Conservation (phyloP, 2,329 filamentous ascomycete species). For the Helicocarpus griseus region DNA sequence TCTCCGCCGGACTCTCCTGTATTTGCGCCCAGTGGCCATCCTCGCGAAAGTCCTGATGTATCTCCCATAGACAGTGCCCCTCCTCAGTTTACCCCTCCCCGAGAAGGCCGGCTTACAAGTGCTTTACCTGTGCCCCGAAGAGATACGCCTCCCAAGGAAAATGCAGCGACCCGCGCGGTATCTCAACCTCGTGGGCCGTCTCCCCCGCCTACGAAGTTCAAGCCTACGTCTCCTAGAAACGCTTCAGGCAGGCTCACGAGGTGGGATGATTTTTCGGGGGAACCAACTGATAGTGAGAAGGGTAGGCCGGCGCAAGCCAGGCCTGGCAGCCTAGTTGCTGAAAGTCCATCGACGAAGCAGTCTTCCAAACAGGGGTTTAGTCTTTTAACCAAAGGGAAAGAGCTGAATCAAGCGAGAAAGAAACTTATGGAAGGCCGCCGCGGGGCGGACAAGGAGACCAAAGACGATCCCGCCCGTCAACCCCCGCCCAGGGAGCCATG, state of each 20-base stretch:
- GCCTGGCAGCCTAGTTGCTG: conserved; percentile 34
- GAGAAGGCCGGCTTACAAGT: conserved; percentile 18
- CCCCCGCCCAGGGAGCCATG: conserved; percentile 47
- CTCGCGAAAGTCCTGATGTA: conserved; percentile 23
- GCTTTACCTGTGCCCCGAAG: conserved; percentile 21
- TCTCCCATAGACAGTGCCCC: conserved; percentile 31
- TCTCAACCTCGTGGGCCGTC: conserved; percentile 3
- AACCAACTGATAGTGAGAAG: conserved; percentile 49
- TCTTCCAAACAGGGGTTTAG: conserved; percentile 20
- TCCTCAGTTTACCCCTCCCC: conserved; percentile 10
- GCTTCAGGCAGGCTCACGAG: conserved; percentile 14
- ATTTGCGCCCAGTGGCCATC: conserved; percentile 13
- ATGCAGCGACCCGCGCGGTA: conserved; percentile 16
- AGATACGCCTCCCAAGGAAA: conserved; percentile 19
- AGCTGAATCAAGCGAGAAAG: conserved; percentile 29
- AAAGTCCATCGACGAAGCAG: conserved; percentile 17
- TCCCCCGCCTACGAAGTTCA: conserved; percentile 8
- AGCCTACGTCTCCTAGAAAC: conserved; percentile 13
- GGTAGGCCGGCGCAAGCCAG: conserved; percentile 49
- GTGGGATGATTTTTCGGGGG: conserved; percentile 60
- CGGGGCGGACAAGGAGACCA: conserved; percentile 19
- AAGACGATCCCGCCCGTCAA: conserved; percentile 34
- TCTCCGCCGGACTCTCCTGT: conserved; percentile 38
- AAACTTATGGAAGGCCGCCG: conserved; percentile 22
- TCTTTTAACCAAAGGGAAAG: conserved; percentile 25